These are phyloP conservation scores for Epichloe gansuensis DNA, from an alignment of 2,329 filamentous ascomycete genomes.

Conservation along the genomic window DNA sequence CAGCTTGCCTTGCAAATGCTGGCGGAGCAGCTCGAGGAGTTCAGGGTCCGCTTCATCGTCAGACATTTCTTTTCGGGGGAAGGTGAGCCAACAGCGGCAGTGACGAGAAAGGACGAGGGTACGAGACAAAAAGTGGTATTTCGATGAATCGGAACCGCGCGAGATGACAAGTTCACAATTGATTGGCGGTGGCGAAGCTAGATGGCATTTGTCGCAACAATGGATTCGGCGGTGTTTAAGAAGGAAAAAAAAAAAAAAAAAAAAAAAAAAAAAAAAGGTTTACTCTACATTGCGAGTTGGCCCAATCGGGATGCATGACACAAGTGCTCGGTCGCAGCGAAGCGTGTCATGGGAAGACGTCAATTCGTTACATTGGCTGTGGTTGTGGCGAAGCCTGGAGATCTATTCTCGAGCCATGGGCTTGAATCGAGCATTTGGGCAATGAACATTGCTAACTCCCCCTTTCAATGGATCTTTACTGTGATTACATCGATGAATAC, in stretches of 20 bases:
- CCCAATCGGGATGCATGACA: not conserved
- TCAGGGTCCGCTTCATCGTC: slow-evolving; percentile 87
- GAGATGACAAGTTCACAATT: not conserved
- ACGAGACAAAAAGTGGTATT: not conserved
- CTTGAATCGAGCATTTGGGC: not conserved
- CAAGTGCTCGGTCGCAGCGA: not conserved
- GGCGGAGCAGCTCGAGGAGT: slow-evolving; percentile 71
- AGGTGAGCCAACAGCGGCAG: slow-evolving; percentile 9
- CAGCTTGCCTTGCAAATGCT: slow-evolving; percentile 55
- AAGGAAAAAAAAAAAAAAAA: not conserved
- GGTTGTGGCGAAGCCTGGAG: not conserved
- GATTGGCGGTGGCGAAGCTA: not conserved
- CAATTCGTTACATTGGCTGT: not conserved
- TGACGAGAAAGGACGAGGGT: not conserved
- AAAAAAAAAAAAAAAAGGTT: not conserved
- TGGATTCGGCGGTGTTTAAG: not conserved
- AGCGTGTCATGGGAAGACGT: not conserved
- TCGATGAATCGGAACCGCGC: not conserved
- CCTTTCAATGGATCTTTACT: not conserved
- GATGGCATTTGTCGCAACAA: not conserved
- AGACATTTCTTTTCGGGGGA: slow-evolving; percentile 40
- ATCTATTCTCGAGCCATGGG: not conserved
- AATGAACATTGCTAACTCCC: no score
- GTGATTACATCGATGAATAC: no score
- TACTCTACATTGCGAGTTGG: not conserved